Evolutionary conservation across 306 rosid species (phyloP), one percentile per base, ranked within the genome.

Genomic region (Biancaea sappan): DNA sequence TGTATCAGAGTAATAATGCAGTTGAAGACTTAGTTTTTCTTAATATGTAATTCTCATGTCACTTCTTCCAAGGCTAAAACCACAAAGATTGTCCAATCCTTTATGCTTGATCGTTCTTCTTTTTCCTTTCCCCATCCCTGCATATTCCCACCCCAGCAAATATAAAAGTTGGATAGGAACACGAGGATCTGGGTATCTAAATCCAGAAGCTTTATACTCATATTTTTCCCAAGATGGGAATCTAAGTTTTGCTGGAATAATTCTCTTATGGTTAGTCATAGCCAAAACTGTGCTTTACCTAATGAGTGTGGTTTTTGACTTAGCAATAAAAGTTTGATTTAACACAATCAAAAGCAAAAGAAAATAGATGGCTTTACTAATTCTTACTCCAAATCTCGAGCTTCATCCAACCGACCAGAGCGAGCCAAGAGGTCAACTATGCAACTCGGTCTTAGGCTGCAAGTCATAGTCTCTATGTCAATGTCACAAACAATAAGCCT

Each of bases 381-480:
- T 50, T 86, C 86, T 60, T 74, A 73, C 44, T 78, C 65, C 58
- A 88, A 51, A 7, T 82, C 84, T 73, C 50, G 76, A 63, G 89
- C 92, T 66, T 82, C 87, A 2, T 46, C 37, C 62, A 56, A 56
- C 62, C 15, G 37, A 26, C 14, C 80, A 3, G 85, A 71, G 72
- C 89, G 85, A 79, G 92, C 88, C 74, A 87, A 73, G 69, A 93
- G 95, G 67, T 89, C 97, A 34, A 89, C 74, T 77, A 89, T 69
- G 77, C 92, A 87, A 18, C 83, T 78, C 78, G 51, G 77, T 66
- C 72, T 66, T 73, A 77, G 93, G 93, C 85, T 77, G 61, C 63
- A 87, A 66, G 37, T 84, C 86, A 77, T 70, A 83, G 63, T 84
- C 81, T 47, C 37, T 67, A n/a, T n/a, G 6, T 26, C 69, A 50